These are phyloP conservation scores for Arabidopsis arenosa DNA, from an alignment of 345 rosid genomes.

Conservation along the genomic window DNA sequence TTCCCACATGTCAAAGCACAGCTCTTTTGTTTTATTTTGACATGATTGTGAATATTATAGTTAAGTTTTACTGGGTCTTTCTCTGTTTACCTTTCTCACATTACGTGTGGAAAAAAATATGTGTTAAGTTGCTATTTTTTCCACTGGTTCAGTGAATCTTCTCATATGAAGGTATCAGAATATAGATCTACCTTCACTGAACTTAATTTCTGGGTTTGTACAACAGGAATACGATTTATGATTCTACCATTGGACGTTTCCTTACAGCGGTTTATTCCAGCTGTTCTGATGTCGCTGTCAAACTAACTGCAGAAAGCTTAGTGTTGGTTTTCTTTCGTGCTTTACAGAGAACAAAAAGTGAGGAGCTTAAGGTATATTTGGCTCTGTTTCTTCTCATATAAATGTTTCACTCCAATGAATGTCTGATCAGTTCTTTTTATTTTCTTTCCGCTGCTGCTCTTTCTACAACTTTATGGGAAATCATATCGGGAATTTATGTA, in stretches of 20 bases:
- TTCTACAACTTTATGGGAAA: conserved; percentile 18
- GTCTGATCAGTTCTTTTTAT: conserved; percentile 20
- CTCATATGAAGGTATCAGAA: conserved; percentile 17
- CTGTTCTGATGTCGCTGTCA: conserved; percentile 76
- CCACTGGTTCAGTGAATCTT: conserved; percentile 7
- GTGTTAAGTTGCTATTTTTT: conserved; percentile 12
- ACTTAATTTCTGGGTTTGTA: conserved; percentile 34
- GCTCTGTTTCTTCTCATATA: conserved; percentile 26
- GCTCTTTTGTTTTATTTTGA: conserved; percentile 25
- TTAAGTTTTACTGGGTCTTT: background rate
- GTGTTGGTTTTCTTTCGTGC: conserved; percentile 62
- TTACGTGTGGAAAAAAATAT: background rate
- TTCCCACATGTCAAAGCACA: conserved; percentile 24
- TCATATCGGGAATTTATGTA: conserved; percentile 27
- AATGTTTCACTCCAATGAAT: conserved; percentile 27
- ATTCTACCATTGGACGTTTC: conserved; percentile 81
- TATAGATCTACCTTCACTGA: conserved; percentile 27
- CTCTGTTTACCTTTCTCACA: conserved; percentile 17
- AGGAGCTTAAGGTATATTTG: conserved; percentile 77
- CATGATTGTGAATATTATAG: conserved; percentile 19
- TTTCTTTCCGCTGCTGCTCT: conserved; percentile 3
- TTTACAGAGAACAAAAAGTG: conserved; percentile 73
- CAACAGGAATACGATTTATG: conserved; percentile 70
- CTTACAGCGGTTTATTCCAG: conserved; percentile 60
- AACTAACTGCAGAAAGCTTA: conserved; percentile 70